These are phyloP conservation scores for Epichloe aotearoae DNA, from an alignment of 2,329 filamentous ascomycete species.

Conservation along the genomic window DNA sequence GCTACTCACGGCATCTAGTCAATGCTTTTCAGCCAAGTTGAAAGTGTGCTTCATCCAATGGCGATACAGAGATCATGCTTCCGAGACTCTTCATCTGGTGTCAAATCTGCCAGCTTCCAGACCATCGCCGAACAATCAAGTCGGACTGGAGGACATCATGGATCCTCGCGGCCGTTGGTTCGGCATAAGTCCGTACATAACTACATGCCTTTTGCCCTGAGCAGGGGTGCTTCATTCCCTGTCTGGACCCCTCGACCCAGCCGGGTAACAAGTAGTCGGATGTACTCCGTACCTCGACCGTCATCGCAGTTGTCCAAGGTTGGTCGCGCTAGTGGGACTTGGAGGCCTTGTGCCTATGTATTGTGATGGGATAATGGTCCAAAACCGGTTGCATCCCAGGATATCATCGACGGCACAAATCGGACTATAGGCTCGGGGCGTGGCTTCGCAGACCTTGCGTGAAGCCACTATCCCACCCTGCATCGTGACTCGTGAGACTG, in stretches of 20 bases:
- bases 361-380: neutral
- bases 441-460: slow-evolving; percentile 1
- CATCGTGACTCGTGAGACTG: slow-evolving; percentile 2
- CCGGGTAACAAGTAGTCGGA: neutral
- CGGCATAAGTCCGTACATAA: too few relatives aligned
- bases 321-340: neutral
- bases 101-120: neutral
- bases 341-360: neutral
- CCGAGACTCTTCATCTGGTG: neutral
- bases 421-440: neutral
- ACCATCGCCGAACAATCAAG: neutral
- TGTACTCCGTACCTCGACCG: neutral
- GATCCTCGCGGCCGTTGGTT: too few relatives aligned
- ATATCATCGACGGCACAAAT: slow-evolving; percentile 9
- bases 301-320: neutral
- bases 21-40: neutral
- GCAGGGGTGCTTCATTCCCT: neutral
- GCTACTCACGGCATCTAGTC: neutral
- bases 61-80: neutral
- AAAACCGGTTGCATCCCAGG: slow-evolving; percentile 7
- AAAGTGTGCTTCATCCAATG: neutral
- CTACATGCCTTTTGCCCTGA: neutral
- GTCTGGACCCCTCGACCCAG: neutral
- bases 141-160: neutral
- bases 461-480: slow-evolving; percentile 5